Conservation (phyloP, 768 basidiomycete genomes). For the Lanmaoa pseudosensibilis region DNA sequence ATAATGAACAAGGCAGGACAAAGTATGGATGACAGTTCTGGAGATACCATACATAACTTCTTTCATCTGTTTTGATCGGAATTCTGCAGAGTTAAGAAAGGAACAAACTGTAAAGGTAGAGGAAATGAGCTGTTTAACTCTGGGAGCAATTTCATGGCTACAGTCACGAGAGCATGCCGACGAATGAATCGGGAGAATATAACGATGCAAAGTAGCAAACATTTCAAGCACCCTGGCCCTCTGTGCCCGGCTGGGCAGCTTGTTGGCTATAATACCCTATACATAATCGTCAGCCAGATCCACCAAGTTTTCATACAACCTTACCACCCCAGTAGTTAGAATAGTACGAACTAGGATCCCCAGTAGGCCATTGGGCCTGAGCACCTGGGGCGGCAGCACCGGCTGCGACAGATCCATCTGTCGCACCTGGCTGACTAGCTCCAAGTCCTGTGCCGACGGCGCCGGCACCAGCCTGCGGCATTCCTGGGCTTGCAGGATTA, state of each 20-base stretch:
- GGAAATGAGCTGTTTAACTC: constrained; percentile 21
- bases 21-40: constrained; percentile 32
- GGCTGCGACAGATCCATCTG: constrained; percentile 50
- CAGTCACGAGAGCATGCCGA: constrained; percentile 32
- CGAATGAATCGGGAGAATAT: constrained; percentile 25
- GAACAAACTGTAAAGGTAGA: constrained; percentile 18
- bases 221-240: constrained; percentile 45
- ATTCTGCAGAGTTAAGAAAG: constrained; percentile 30
- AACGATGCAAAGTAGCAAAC: constrained; percentile 25
- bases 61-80: constrained; percentile 34
- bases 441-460: constrained; percentile 56
- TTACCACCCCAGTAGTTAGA: constrained; percentile 83
- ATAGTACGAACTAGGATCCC: constrained; percentile 75
- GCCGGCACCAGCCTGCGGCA: constrained; percentile 58
- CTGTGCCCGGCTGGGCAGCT: constrained; percentile 56
- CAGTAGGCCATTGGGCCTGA: constrained; percentile 75
- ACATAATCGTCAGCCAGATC: constrained; percentile 17
- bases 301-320: constrained; percentile 20
- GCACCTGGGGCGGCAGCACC: constrained; percentile 54
- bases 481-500: constrained; percentile 39
- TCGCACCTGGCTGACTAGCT: constrained; percentile 55
- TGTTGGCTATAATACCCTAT: constrained; percentile 84
- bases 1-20: constrained; percentile 27
- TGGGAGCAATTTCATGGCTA: constrained; percentile 31
- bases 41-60: constrained; percentile 36